Evolutionary conservation across 2,329 filamentous ascomycete species (phyloP), one percentile per base, ranked within the genome.

Genomic region (Monosporascus sp.): DNA sequence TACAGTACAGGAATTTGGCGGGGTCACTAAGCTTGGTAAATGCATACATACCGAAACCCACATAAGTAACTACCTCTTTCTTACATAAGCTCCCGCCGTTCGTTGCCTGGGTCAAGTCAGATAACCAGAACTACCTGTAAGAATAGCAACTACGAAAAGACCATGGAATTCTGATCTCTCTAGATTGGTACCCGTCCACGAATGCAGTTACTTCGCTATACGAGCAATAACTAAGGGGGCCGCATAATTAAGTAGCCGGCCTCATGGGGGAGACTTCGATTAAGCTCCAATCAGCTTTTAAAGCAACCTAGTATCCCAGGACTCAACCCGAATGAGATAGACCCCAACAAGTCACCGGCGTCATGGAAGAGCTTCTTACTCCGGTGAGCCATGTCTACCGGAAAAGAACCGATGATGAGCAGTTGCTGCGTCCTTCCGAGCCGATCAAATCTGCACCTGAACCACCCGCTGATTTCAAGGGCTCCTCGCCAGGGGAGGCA

Each of bases 311-410:
- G 7, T 24, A 48, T 48, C 41, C 41, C 19, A 20, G 20, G 46
- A 24, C 46, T 35, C 31, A 37, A 46, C 45, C 27, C 49, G 37
- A 45, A 58, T 40, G 37, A 52, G 54, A 52, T 50, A 48, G 43
- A 41, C 24, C 17, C 14, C 24, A 6, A 11, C 26, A 19, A 26
- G 43, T 19, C 3, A 24, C 50, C 11, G 17, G 19, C 38, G 53
- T 41, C 27, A 86, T 85, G 82, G 81, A 83, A 52, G 75, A 75
- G 27, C 68, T 85, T 26, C 68, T 85, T 54, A 80, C 73, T 9
- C 79, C 76, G 1, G 72, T 82, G 59, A 80, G 76, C 72, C 78
- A 75, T 48, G 76, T 74, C 2, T 79, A 81, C 59, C 71, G 69
- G 46, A 74, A 74, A 51, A 61, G 66, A 40, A 69, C 60, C 46